phyloP scores from a whole-genome alignment of 2,329 filamentous ascomycete species.

The Aureobasidium sp. region DNA sequence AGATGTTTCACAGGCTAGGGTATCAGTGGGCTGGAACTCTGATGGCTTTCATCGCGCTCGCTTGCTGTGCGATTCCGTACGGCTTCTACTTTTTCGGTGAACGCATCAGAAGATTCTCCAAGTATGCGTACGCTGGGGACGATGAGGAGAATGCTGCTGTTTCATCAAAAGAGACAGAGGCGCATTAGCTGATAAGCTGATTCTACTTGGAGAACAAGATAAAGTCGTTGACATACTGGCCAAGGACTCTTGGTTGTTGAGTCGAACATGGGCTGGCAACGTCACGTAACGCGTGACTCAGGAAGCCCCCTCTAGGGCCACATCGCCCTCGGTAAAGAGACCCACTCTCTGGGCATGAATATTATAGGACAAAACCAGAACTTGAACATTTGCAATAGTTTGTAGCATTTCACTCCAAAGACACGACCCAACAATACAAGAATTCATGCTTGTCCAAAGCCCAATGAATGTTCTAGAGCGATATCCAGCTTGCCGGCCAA shows the following conservation, averaged over 20 bases:
- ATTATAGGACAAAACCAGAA: neutral
- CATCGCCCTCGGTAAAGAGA: neutral
- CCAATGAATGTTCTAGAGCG: conserved; percentile 65
- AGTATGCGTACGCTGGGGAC: conserved; percentile 62
- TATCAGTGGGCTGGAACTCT: conserved; percentile 35
- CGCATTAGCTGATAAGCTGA: neutral
- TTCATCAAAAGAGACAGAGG: neutral
- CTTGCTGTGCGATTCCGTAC: conserved; percentile 76
- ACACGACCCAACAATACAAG: neutral
- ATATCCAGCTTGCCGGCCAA: conserved; percentile 69
- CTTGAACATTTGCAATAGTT: neutral
- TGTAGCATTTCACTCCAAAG: neutral
- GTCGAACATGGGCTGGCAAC: neutral
- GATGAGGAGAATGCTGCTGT: conserved; percentile 36
- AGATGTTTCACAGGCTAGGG: conserved; percentile 29
- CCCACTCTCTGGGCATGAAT: neutral
- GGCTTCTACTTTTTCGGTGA: conserved; percentile 74
- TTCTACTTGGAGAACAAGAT: neutral
- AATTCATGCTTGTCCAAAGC: conserved; percentile 18
- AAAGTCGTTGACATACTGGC: neutral
- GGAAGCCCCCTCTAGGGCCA: neutral
- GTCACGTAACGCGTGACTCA: neutral
- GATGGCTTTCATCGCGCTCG: conserved; percentile 59
- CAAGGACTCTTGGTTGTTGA: neutral
- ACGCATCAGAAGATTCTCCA: conserved; percentile 59